These are phyloP conservation scores for Penicillium sp. DNA, from an alignment of 2,329 filamentous ascomycete genomes.

Conservation along the genomic window DNA sequence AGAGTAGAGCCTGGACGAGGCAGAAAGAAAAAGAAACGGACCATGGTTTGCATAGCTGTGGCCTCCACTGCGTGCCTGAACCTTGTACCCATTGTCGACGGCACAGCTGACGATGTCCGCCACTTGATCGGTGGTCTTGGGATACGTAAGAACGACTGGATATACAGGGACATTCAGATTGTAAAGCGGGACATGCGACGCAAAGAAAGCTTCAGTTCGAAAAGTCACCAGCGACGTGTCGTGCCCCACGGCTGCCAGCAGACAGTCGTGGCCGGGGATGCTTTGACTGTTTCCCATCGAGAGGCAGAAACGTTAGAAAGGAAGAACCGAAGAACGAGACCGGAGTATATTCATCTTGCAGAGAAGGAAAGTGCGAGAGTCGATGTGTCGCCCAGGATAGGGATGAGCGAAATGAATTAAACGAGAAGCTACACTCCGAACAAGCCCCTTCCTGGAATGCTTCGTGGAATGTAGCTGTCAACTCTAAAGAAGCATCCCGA, in stretches of 20 bases:
- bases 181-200: constrained; percentile 18
- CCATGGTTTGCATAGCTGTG: constrained; percentile 44
- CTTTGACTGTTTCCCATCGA: constrained; percentile 21
- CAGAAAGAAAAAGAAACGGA: constrained; percentile 11
- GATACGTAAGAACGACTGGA: constrained; percentile 19
- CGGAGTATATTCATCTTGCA: background rate
- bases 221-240: constrained; percentile 15
- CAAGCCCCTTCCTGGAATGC: background rate
- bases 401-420: background rate
- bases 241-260: constrained; percentile 22
- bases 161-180: constrained; percentile 27
- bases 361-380: background rate
- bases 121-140: constrained; percentile 15
- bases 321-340: background rate
- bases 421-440: background rate
- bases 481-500: background rate
- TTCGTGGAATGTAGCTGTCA: background rate
- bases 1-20: background rate
- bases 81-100: constrained; percentile 12
- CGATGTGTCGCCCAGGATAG: too few species aligned
- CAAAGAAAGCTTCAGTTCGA: constrained; percentile 21
- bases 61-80: constrained; percentile 23
- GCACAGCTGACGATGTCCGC: constrained; percentile 21
- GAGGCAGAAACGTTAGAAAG: background rate
- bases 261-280: constrained; percentile 17